Percentiles rank a stretch among this genome's conserved stretches.
These are phyloP conservation scores for Skeletonema tropicum DNA, from an alignment of 108 stramenopile species.

Conservation along the genomic window DNA sequence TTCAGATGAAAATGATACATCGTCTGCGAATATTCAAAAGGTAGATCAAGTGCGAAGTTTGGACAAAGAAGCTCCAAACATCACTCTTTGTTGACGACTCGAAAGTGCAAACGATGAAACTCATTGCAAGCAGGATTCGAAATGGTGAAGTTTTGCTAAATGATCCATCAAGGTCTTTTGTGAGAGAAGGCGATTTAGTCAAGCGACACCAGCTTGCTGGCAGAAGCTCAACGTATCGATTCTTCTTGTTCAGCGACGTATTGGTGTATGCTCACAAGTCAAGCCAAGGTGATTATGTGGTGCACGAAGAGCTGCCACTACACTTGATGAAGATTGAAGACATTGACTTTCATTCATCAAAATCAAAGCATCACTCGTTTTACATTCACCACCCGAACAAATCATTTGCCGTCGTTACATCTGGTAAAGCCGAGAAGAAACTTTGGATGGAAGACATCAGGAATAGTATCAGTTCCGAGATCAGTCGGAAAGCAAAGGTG, in stretches of 20 bases:
- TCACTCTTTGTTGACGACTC: slow-evolving; percentile 53
- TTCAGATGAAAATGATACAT: background rate
- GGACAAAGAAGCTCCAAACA: slow-evolving; percentile 60
- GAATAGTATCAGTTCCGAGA: slow-evolving; percentile 40
- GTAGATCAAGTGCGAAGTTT: slow-evolving; percentile 57
- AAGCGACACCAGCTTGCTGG: slow-evolving; percentile 84
- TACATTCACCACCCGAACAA: slow-evolving; percentile 93
- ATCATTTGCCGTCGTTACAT: slow-evolving; percentile 81
- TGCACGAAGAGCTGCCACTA: slow-evolving; percentile 90
- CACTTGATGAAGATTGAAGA: slow-evolving; percentile 88
- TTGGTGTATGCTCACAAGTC: slow-evolving; percentile 52
- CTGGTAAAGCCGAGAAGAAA: slow-evolving; percentile 52
- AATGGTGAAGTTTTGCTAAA: slow-evolving; percentile 81
- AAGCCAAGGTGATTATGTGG: slow-evolving; percentile 49
- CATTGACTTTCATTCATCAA: slow-evolving; percentile 31
- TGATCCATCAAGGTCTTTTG: slow-evolving; percentile 79
- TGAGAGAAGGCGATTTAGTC: slow-evolving; percentile 85
- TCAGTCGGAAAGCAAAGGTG: slow-evolving; percentile 48
- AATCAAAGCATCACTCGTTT: slow-evolving; percentile 69
- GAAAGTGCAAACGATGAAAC: slow-evolving; percentile 59
- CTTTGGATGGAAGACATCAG: slow-evolving; percentile 67
- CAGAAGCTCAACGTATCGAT: slow-evolving; percentile 72
- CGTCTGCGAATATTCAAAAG: slow-evolving; percentile 52
- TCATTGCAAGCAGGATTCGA: slow-evolving; percentile 67
- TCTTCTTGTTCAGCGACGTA: slow-evolving; percentile 94